A percentile compares a stretch with the other conserved stretches of the same genome.
These are phyloP conservation scores for Lobulomyces angularis DNA, from an alignment of 192 early-diverging fungal genomes.

Conservation along the genomic window DNA sequence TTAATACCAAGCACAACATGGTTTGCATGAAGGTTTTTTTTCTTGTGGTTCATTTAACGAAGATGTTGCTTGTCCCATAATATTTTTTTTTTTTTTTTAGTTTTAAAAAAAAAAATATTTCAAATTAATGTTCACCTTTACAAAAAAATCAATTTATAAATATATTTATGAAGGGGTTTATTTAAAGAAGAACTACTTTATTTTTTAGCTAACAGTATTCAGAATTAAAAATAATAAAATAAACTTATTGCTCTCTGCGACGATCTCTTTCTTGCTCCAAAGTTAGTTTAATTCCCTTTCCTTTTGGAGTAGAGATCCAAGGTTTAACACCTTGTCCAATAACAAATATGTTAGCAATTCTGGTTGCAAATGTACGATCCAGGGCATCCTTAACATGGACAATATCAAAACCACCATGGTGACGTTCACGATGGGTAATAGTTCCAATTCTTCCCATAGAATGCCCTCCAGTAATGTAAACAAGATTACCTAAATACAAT, in stretches of 20 bases:
- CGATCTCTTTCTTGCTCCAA: slow-evolving; percentile 98
- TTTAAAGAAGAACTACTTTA: too few relatives aligned
- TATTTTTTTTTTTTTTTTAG: too few relatives aligned
- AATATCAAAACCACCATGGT: slow-evolving; percentile 97
- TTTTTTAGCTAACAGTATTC: too few relatives aligned
- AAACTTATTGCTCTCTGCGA: too few relatives aligned
- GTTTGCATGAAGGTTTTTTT: slow-evolving; percentile 51
- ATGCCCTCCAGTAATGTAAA: slow-evolving; percentile 93
- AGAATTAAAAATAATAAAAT: too few relatives aligned
- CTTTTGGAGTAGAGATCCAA: slow-evolving; percentile 95
- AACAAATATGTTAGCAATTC: slow-evolving; percentile 88
- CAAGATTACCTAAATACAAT: too few relatives aligned
- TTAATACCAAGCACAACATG: slow-evolving; percentile 97
- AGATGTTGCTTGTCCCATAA: too few relatives aligned
- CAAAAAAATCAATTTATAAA: too few relatives aligned
- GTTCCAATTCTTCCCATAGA: slow-evolving; percentile 97
- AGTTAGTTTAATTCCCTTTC: slow-evolving; percentile 92
- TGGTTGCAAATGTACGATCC: slow-evolving; percentile 94
- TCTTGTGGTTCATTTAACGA: too few relatives aligned
- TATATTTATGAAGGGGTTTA: too few relatives aligned
- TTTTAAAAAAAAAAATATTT: too few relatives aligned
- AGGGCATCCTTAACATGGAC: slow-evolving; percentile 96
- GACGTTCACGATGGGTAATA: slow-evolving; percentile 91
- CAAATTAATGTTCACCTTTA: too few relatives aligned
- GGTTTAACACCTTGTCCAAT: slow-evolving; percentile 74